Conservation (phyloP, 495 filamentous ascomycete species). For the Aspergillus affinis region DNA sequence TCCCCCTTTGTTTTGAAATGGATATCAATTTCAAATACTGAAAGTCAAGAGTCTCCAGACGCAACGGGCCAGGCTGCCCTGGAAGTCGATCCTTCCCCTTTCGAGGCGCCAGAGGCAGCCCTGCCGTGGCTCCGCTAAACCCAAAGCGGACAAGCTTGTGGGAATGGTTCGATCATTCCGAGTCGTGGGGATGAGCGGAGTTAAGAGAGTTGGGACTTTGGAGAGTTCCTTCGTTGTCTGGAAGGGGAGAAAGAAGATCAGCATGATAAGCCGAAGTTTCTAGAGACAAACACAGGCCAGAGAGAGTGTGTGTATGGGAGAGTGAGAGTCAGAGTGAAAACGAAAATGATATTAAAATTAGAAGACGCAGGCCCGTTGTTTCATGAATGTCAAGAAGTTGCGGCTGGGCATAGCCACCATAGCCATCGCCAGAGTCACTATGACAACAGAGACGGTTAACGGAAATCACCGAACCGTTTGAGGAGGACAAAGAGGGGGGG, state of each 20-base stretch:
- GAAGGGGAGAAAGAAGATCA: background rate
- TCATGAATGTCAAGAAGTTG: slow-evolving; percentile 11
- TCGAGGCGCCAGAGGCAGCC: slow-evolving; percentile 1
- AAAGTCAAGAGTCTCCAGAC: too few species aligned
- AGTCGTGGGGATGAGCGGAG: background rate
- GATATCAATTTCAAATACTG: background rate
- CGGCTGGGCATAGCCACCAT: slow-evolving; percentile 19
- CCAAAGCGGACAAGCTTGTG: background rate
- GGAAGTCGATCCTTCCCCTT: background rate
- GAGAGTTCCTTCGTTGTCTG: background rate
- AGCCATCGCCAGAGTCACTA: slow-evolving; percentile 2
- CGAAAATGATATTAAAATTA: background rate
- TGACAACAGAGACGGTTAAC: background rate
- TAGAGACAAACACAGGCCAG: too few species aligned
- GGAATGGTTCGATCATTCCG: background rate
- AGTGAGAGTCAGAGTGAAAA: too few species aligned
- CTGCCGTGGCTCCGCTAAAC: background rate
- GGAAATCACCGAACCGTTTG: background rate
- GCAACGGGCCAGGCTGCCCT: background rate
- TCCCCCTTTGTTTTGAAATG: background rate
- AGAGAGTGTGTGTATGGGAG: too few species aligned
- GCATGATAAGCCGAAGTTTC: too few species aligned
- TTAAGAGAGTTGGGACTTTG: background rate
- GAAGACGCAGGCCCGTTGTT: slow-evolving; percentile 13
- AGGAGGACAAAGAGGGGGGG: slow-evolving; percentile 15